Base-by-base conservation (phyloP, 257 asterid genomes). In the Solanum piurae region DNA sequence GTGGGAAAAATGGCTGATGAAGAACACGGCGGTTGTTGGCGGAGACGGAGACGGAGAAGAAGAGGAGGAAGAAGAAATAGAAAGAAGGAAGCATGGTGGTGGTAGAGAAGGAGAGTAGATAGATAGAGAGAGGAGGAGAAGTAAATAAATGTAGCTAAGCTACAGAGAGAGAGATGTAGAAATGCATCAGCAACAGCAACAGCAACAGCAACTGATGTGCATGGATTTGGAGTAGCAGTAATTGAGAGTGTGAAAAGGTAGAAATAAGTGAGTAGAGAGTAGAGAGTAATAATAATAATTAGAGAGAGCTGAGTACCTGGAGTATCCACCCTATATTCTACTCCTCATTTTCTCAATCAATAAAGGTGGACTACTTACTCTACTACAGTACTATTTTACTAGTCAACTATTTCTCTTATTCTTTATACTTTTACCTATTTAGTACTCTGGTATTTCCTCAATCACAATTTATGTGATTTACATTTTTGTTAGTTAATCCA, bases 1-100 rank as follows among this genome's bases (percentile, higher is more conserved):
- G 85, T 0, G 97, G 95, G 80, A 88, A 88, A 91, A 94, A 91
- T 16, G 97, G 95, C 69, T 94, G 95, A 92, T 95, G 98, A 83
- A 95, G 97, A 85, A 92, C 89, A 83, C 96, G 97, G 90, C 98
- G 98, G 92, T 55, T 87, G 87, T 62, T 87, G 86, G 60, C 31
- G 84, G 87, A 34, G 88, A 64, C 77, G 83, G 85, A 4, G 60
- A 87, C 83, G 86, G 91, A 34, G 60, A 60, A n/a, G n/a, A 66
- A n/a, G 10, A 76, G 37, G 18, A 82, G 10, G 46, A 86, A 18
- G 69, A 86, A 29, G 83, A n/a, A 86, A 49, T 27, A 87, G 64
- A 87, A 83, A 87, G 90, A 89, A 88, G 82, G 90, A 66, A 55
- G 79, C 85, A 86, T 49, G 29, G 38, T 44, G 89, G 18, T 13